These are phyloP conservation scores for Cucumis cinereus DNA, from an alignment of 306 rosid species.

Conservation along the genomic window DNA sequence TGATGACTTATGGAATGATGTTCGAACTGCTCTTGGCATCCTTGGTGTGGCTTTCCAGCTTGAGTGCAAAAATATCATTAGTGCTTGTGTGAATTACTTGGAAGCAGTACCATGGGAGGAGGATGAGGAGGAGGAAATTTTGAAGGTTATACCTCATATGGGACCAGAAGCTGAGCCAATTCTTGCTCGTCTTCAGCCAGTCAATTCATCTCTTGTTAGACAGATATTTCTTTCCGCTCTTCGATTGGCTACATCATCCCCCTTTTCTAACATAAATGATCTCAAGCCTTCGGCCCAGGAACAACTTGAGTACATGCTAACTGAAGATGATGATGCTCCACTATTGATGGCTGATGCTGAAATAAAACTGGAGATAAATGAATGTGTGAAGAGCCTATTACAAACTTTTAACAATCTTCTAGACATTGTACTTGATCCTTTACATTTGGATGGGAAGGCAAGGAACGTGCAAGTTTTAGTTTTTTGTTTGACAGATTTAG, in stretches of 20 bases:
- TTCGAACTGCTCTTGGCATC: conserved; percentile 66
- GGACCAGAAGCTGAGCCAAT: conserved; percentile 63
- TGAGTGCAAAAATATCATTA: conserved; percentile 50
- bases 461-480: conserved; percentile 36
- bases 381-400: conserved; percentile 48
- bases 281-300: conserved; percentile 85
- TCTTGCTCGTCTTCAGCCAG: conserved; percentile 90
- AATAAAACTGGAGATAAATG: conserved; percentile 57
- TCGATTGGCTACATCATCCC: conserved; percentile 69
- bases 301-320: conserved; percentile 89
- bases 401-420: conserved; percentile 35
- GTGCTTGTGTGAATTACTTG: conserved; percentile 68
- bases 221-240: conserved; percentile 56
- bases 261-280: conserved; percentile 44
- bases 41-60: conserved; percentile 73
- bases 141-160: conserved; percentile 57
- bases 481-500: conserved; percentile 54
- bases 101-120: conserved; percentile 97
- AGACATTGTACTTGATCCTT: conserved; percentile 38
- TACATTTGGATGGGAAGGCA: conserved; percentile 24
- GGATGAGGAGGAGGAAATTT: conserved; percentile 88
- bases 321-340: conserved; percentile 86
- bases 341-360: conserved; percentile 47
- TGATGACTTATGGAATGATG: conserved; percentile 74
- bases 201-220: conserved; percentile 36